These are phyloP conservation scores for Poa annua DNA, from an alignment of 176 grass and related monocot species.

Conservation along the genomic window DNA sequence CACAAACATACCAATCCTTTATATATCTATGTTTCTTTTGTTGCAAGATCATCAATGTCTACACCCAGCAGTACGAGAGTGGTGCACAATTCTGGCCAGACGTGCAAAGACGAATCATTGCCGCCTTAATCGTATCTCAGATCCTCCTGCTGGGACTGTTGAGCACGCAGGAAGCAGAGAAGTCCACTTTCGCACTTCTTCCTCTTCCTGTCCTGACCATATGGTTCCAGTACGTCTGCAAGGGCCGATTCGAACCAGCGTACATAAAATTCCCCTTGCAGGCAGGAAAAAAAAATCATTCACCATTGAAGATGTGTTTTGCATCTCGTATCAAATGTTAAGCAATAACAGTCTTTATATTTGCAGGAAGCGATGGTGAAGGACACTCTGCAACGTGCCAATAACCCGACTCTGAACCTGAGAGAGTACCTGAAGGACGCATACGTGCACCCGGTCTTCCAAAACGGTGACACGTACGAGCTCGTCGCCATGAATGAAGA, in stretches of 20 bases:
- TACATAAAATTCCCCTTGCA: conserved; percentile 87
- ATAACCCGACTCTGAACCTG: conserved; percentile 76
- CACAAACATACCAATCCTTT: not conserved
- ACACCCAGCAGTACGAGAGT: conserved; percentile 88
- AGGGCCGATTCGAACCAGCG: conserved; percentile 78
- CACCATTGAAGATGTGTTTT: not conserved
- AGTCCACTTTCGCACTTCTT: conserved; percentile 60
- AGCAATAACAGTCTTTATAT: not conserved
- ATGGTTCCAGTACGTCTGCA: conserved; percentile 89
- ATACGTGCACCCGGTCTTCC: conserved; percentile 88
- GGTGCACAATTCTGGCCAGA: conserved; percentile 87
- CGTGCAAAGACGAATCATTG: conserved; percentile 68
- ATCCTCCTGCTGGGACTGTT: conserved; percentile 83
- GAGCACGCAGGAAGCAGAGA: conserved; percentile 69
- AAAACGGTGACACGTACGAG: conserved; percentile 39
- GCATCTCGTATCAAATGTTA: not conserved
- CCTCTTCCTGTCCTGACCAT: conserved; percentile 81
- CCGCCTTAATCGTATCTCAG: conserved; percentile 74
- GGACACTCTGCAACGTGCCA: conserved; percentile 82
- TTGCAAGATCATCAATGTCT: conserved; percentile 94
- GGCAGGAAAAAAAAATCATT: conserved; percentile 43
- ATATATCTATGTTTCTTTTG: conserved; percentile 32
- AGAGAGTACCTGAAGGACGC: conserved; percentile 81
- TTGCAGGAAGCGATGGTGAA: conserved; percentile 97
- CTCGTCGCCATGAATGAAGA: conserved; percentile 52